Percentiles rank a stretch among this genome's conserved stretches.
Conservation (phyloP, 371 early-diverging fungal genomes). For the Mortierella sp. region DNA sequence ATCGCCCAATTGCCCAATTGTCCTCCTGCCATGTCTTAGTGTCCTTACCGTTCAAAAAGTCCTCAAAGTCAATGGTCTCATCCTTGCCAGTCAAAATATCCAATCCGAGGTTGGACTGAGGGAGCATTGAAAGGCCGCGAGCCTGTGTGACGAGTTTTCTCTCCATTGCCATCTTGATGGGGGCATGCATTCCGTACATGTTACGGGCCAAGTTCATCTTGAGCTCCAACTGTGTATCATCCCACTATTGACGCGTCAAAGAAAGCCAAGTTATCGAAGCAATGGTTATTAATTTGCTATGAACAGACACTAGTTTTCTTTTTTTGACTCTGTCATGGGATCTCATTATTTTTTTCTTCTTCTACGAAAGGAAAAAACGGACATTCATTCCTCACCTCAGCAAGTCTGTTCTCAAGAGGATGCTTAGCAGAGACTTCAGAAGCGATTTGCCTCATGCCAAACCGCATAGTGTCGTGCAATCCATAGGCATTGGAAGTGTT, state of each 20-base stretch:
- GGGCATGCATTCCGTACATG: slow-evolving; percentile 89
- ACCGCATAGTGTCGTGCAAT: slow-evolving; percentile 86
- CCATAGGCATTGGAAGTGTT: slow-evolving; percentile 76
- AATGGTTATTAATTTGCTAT: too few species aligned
- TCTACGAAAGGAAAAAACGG: too few species aligned
- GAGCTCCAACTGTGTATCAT: slow-evolving; percentile 82
- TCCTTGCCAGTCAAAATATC: slow-evolving; percentile 92
- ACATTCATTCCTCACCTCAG: slow-evolving; percentile 57
- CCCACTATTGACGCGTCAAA: slow-evolving; percentile 69
- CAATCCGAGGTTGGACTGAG: slow-evolving; percentile 79
- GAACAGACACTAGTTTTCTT: too few species aligned
- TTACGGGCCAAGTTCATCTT: slow-evolving; percentile 83
- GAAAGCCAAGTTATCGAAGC: too few species aligned
- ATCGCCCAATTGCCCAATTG: too few species aligned
- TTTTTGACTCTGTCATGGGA: neutral
- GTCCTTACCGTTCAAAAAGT: slow-evolving; percentile 82
- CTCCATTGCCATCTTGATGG: slow-evolving; percentile 93
- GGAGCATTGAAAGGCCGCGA: slow-evolving; percentile 69
- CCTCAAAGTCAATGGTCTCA: slow-evolving; percentile 89
- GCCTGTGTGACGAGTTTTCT: slow-evolving; percentile 77
- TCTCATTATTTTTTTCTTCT: too few species aligned
- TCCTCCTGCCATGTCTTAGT: too few species aligned
- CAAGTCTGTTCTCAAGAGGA: slow-evolving; percentile 82
- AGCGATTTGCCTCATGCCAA: slow-evolving; percentile 81
- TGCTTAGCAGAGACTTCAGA: slow-evolving; percentile 76